Conservation (phyloP, 2,329 filamentous ascomycete species). For the Botryotinia convoluta region DNA sequence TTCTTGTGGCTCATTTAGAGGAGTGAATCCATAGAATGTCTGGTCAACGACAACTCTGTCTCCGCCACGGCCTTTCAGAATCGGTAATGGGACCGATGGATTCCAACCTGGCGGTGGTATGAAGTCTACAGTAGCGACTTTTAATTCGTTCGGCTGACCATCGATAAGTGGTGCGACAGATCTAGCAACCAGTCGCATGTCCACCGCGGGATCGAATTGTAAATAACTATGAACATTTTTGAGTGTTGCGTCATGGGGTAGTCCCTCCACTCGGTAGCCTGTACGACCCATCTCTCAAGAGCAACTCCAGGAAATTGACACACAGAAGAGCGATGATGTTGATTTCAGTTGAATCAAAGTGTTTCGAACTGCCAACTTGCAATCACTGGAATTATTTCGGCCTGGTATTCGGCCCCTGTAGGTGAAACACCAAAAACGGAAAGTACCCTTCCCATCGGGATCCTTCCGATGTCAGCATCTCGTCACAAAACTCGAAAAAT, state of each 20-base stretch:
- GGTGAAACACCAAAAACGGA: neutral
- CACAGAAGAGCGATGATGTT: neutral
- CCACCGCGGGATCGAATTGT: slow-evolving; percentile 6
- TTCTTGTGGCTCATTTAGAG: slow-evolving; percentile 11
- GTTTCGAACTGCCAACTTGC: neutral
- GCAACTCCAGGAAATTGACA: neutral
- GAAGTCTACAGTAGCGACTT: slow-evolving; percentile 19
- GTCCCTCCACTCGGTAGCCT: slow-evolving; percentile 17
- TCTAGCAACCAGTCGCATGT: slow-evolving; percentile 11
- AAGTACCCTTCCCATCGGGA: neutral
- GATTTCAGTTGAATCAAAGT: neutral
- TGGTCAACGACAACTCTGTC: slow-evolving; percentile 19
- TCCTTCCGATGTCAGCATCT: slow-evolving; percentile 11
- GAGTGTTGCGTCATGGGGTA: slow-evolving; percentile 14
- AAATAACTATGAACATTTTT: slow-evolving; percentile 14
- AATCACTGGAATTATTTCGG: neutral
- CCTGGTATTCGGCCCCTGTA: neutral
- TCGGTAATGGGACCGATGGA: slow-evolving; percentile 7
- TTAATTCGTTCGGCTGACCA: neutral
- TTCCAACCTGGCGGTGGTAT: slow-evolving; percentile 14
- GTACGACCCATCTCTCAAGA: slow-evolving; percentile 12
- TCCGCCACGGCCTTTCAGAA: slow-evolving; percentile 3
- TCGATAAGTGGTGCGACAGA: slow-evolving; percentile 16
- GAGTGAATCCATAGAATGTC: slow-evolving; percentile 20
- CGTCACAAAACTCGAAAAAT: neutral